phyloP scores from a whole-genome alignment of 2,329 filamentous ascomycete genomes.

The Epichloe scottii region DNA sequence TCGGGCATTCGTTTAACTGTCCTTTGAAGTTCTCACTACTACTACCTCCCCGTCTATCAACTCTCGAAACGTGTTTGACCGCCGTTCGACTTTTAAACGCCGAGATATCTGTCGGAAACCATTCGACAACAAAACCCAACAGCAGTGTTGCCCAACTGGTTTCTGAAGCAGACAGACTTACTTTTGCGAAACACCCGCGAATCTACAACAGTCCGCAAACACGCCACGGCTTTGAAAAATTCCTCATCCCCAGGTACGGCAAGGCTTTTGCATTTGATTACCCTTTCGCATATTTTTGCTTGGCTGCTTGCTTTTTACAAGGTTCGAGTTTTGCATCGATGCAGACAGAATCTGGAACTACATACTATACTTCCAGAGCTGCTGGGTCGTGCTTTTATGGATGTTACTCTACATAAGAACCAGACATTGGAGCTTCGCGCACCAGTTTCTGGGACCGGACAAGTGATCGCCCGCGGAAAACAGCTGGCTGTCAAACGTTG shows the following conservation, averaged over 20 bases:
- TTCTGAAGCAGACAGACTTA: conserved; percentile 10
- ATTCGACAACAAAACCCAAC: not conserved
- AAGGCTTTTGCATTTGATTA: not conserved
- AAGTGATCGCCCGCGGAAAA: too few relatives aligned
- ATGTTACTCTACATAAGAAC: too few relatives aligned
- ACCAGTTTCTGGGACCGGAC: too few relatives aligned
- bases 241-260: not conserved
- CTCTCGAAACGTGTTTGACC: not conserved
- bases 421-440: too few relatives aligned
- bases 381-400: too few relatives aligned
- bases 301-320: too few relatives aligned
- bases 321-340: too few relatives aligned
- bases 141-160: conserved; percentile 12
- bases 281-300: not conserved
- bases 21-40: not conserved
- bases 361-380: too few relatives aligned
- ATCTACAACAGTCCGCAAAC: not conserved
- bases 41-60: not conserved
- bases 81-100: not conserved
- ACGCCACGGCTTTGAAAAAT: not conserved
- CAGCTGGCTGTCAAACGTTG: not conserved
- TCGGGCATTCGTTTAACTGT: not conserved
- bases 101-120: not conserved
- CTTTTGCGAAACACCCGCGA: not conserved
- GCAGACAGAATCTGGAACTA: too few relatives aligned